These are phyloP conservation scores for Aspergillus neoniger DNA, from an alignment of 2,329 filamentous ascomycete genomes.

Conservation along the genomic window DNA sequence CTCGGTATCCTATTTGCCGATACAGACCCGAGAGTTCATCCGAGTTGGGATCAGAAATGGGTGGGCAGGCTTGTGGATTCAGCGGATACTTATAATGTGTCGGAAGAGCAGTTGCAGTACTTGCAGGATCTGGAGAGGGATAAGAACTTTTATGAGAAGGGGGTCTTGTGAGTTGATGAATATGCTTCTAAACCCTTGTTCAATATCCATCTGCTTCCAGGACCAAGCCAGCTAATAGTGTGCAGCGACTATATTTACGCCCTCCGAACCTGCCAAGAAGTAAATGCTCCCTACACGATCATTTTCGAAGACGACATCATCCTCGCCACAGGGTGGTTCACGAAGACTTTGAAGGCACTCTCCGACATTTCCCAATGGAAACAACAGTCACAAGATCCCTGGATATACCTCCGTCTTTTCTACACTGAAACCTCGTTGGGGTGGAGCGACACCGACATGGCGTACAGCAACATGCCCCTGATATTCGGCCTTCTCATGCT, in stretches of 20 bases:
- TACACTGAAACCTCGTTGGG: conserved; percentile 34
- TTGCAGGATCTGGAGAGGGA: conserved; percentile 28
- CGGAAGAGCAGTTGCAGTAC: conserved; percentile 19
- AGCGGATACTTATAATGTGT: conserved; percentile 23
- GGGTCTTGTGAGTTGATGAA: conserved; percentile 30
- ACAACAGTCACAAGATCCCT: conserved; percentile 8
- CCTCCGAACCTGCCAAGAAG: conserved; percentile 30
- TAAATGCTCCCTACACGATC: conserved; percentile 34
- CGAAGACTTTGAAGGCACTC: conserved; percentile 30
- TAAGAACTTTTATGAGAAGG: conserved; percentile 34
- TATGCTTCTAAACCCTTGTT: neutral
- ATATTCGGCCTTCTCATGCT: conserved; percentile 20
- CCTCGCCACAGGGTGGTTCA: conserved; percentile 40
- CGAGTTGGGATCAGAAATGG: conserved; percentile 30
- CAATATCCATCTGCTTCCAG: too few relatives aligned
- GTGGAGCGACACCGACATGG: conserved; percentile 28
- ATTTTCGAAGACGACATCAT: conserved; percentile 44
- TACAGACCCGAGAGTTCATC: conserved; percentile 27
- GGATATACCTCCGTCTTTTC: conserved; percentile 38
- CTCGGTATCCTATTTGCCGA: conserved; percentile 28
- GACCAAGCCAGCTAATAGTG: neutral
- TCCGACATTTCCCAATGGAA: conserved; percentile 11
- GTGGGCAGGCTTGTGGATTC: conserved; percentile 21
- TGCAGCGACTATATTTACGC: conserved; percentile 35
- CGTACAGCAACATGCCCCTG: conserved; percentile 26